Base-by-base conservation (phyloP, 495 filamentous ascomycete genomes). In the Ascodesmis nigricans region DNA sequence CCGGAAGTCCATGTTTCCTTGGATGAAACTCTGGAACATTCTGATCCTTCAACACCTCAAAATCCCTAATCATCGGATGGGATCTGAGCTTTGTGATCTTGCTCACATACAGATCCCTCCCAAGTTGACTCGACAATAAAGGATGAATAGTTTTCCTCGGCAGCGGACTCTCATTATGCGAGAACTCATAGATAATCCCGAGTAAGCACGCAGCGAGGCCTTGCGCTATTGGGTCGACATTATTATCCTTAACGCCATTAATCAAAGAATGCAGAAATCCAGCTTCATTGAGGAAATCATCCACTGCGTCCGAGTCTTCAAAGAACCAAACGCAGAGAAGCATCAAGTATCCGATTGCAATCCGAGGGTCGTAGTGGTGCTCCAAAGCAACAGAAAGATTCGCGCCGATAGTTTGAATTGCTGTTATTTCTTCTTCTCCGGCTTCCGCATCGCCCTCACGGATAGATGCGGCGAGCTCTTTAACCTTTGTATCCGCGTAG, bases 401-500 rank as follows among this genome's bases (percentile, higher is more conserved):
- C 3, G 71, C 71, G 9, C 78, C 68, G 31, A 95, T 68, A 1
- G 70, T 66, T 53, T 97, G 87, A 35, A 97, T 80, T 52, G 76
- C 83, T 5, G 84, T 95, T 32, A 97, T 73, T 3, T 91, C 83
- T 51, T 97, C 87, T 59, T 97, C 87, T 7, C 90, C 87, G 41
- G 60, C 75, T 25, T 78, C 76, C 16, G 79, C 77, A 53, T 93
- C 76, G 9, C 90, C 90, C 54, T 93, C 83, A 2, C 69, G 73
- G 21, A 97, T 74, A 30, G 62, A 61, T 65, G 82, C 82, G 14
- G 82, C 75, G 16, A 76, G 58, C 11, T 61, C 62, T 49, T 95
- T 95, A 1, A 77, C 75, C 45, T 81, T 69, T 9, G 63, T 57
- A 46, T 87, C 73, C 35, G 91, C 82, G 35, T 71, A 77, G 9